Evolutionary conservation across 257 asterid species (phyloP), one percentile per base, ranked within the genome.

Genomic region (Anisodus acutangulus): DNA sequence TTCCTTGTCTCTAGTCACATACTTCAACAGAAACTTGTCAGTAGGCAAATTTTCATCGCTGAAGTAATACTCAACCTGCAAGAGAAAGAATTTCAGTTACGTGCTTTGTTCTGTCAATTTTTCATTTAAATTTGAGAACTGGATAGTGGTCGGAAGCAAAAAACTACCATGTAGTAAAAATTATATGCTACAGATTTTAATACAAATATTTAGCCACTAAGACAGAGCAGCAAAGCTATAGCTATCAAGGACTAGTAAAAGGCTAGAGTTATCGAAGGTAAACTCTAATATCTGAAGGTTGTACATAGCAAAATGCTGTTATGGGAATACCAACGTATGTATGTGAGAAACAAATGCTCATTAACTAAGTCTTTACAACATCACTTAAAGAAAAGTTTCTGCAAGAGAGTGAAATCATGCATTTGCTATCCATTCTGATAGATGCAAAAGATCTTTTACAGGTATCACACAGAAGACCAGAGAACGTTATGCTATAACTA

Each of bases 41-140:
- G 90, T 88, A 12, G 93, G 91, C 88, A 96, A 84, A 69, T 96
- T 94, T 89, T 94, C 99, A 80, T 96, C 99, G 80, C 99, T 90
- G 89, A 96, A 93, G 91, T 96, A 96, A 88, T 93, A 96, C 88
- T 96, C 99, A 74, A 90, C 98, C 99, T 96, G 93, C 85, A 91
- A 83, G 82, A 68, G 58, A 72, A 78, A 78, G 4, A 67, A 67
- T 49, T 55, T 55, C 49, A 78, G 53, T 51, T 41, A 54, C 22
- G 35, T 64, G 16, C 17, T 26, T 26, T 1, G 17, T 64, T 10
- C 17, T 12, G 39, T 64, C 71, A 26, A 11, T 16, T 39, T 31
- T 68, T 68, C 37, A n/a, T 31, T 76, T 16, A 8, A 16, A 43
- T 43, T 9, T 41, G 57, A 70, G 35, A 70, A 70, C 35, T 43